Evolutionary conservation across 345 rosid genomes (phyloP).

Genomic region (Lagerstroemia speciosa): DNA sequence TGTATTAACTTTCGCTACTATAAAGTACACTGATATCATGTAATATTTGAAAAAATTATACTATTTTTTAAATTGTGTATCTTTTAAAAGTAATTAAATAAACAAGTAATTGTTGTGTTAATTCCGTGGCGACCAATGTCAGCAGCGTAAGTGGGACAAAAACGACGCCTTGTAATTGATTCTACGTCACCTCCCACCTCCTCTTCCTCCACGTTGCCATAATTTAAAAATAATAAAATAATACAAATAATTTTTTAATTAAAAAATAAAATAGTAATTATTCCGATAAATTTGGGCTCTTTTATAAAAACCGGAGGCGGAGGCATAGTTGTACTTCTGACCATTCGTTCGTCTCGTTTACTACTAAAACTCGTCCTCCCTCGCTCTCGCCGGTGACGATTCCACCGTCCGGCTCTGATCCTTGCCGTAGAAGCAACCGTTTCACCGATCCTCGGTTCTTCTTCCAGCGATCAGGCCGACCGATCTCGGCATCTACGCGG

Average conservation of each 20-base stretch:
- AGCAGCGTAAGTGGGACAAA: too few species aligned
- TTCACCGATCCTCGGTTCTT: neutral
- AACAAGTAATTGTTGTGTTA: neutral
- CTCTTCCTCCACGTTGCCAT: neutral
- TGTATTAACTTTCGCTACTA: too few species aligned
- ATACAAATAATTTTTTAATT: neutral
- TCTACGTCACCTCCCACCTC: neutral
- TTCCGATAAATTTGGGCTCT: neutral
- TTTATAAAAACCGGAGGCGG: neutral
- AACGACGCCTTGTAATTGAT: neutral
- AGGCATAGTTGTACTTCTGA: too few species aligned
- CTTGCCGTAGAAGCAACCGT: constrained; percentile 6
- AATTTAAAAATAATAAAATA: neutral
- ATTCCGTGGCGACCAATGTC: neutral
- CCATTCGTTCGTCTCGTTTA: neutral
- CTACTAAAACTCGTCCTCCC: neutral
- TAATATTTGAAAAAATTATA: neutral
- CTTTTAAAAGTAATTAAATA: neutral
- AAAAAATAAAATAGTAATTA: neutral
- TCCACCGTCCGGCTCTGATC: neutral
- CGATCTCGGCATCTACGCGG: neutral
- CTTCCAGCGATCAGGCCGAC: neutral
- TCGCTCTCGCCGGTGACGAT: constrained; percentile 13
- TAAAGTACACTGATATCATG: too few species aligned
- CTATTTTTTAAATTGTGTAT: too few species aligned